Evolutionary conservation across 768 basidiomycete genomes (phyloP).

Genomic region (Mycena floridula): DNA sequence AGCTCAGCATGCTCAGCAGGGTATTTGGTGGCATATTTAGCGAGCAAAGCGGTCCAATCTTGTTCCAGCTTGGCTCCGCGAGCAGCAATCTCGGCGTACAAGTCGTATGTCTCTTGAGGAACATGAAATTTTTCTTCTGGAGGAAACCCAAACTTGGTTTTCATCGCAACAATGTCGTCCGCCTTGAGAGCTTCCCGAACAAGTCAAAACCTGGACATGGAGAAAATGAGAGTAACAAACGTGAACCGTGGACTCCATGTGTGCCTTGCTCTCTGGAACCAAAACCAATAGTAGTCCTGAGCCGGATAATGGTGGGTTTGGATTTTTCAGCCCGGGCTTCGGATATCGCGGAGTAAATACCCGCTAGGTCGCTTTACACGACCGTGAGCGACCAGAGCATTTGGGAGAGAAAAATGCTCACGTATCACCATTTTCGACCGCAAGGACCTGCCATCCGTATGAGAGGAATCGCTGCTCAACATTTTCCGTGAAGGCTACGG

Average conservation of each 20-base stretch:
- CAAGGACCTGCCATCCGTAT: slow-evolving; percentile 93
- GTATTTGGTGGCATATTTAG: slow-evolving; percentile 68
- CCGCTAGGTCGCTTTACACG: slow-evolving; percentile 58
- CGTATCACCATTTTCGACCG: slow-evolving; percentile 76
- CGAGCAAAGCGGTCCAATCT: slow-evolving; percentile 68
- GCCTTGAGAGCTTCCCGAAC: slow-evolving; percentile 70
- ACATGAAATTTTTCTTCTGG: slow-evolving; percentile 74
- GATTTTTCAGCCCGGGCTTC: slow-evolving; percentile 67
- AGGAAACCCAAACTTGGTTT: slow-evolving; percentile 80
- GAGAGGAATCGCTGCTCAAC: slow-evolving; percentile 82
- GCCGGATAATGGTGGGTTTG: slow-evolving; percentile 84
- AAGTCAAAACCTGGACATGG: slow-evolving; percentile 4
- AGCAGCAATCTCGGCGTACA: slow-evolving; percentile 61
- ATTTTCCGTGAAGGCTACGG: slow-evolving; percentile 90
- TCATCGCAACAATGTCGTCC: slow-evolving; percentile 81
- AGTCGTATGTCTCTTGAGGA: slow-evolving; percentile 62
- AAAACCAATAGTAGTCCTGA: slow-evolving; percentile 89
- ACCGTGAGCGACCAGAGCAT: neutral
- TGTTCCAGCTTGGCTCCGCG: slow-evolving; percentile 70
- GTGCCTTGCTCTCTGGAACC: slow-evolving; percentile 92
- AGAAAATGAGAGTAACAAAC: slow-evolving; percentile 42
- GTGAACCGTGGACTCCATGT: slow-evolving; percentile 90
- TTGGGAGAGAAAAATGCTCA: slow-evolving; percentile 24
- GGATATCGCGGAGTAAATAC: slow-evolving; percentile 73
- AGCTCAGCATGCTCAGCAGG: slow-evolving; percentile 85